A percentile compares a stretch with the other conserved stretches of the same genome.
Conservation (phyloP, 208 protist genomes). For the Leishmania tarentolae region DNA sequence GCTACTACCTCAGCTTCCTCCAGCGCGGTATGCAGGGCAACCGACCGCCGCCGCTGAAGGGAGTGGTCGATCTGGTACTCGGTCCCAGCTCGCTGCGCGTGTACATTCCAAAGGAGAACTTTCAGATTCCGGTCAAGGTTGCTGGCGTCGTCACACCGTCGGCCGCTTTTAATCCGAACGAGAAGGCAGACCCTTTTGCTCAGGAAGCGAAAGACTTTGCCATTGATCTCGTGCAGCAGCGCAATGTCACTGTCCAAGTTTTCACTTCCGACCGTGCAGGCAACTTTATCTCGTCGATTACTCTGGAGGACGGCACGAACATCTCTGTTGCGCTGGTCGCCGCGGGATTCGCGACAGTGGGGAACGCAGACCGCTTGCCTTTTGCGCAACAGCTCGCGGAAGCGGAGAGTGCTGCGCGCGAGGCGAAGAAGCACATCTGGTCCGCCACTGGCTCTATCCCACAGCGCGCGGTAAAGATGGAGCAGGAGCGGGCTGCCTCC, state of each 20-base stretch:
- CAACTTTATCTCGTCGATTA: slow-evolving; percentile 84
- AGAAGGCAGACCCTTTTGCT: slow-evolving; percentile 64
- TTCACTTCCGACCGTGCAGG: slow-evolving; percentile 80
- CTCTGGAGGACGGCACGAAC: slow-evolving; percentile 73
- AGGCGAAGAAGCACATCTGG: slow-evolving; percentile 68
- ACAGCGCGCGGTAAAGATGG: slow-evolving; percentile 68
- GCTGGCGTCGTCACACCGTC: slow-evolving; percentile 82
- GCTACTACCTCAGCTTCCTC: slow-evolving; percentile 90
- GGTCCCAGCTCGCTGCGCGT: slow-evolving; percentile 83
- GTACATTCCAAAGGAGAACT: slow-evolving; percentile 88
- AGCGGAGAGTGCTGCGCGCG: slow-evolving; percentile 62
- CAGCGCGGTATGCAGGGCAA: slow-evolving; percentile 88
- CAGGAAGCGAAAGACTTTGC: slow-evolving; percentile 81
- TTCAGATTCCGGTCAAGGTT: slow-evolving; percentile 87
- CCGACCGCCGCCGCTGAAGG: slow-evolving; percentile 70
- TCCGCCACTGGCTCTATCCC: slow-evolving; percentile 47
- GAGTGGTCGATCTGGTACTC: slow-evolving; percentile 83
- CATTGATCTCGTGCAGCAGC: slow-evolving; percentile 71
- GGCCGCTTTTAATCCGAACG: slow-evolving; percentile 36
- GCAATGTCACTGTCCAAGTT: slow-evolving; percentile 85
- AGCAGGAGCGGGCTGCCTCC: slow-evolving; percentile 48
- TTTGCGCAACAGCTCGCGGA: slow-evolving; percentile 77
- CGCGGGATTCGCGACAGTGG: slow-evolving; percentile 79
- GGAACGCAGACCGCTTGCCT: slow-evolving; percentile 72
- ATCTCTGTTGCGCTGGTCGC: slow-evolving; percentile 67